These are phyloP conservation scores for Colletotrichum acutatum DNA, from an alignment of 2,329 filamentous ascomycete genomes.

Conservation along the genomic window DNA sequence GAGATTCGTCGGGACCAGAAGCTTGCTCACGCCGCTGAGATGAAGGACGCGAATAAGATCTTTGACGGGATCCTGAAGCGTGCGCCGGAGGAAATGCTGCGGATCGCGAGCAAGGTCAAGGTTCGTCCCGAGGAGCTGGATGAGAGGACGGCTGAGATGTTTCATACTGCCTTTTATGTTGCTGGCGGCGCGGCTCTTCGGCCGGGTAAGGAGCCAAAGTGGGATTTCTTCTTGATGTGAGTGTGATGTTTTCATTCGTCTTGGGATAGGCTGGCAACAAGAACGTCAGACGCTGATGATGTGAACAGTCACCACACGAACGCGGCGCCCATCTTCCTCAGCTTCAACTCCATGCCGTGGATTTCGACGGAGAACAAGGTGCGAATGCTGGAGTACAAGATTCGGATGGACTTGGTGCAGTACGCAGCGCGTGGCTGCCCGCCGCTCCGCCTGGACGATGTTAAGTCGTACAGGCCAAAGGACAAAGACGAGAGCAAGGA, in stretches of 20 bases:
- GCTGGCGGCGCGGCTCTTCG: constrained; percentile 68
- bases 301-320: constrained; percentile 78
- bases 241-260: constrained; percentile 33
- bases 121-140: constrained; percentile 68
- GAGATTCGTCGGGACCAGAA: constrained; percentile 67
- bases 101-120: constrained; percentile 67
- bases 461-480: constrained; percentile 69
- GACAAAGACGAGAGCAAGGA: constrained; percentile 46
- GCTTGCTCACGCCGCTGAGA: constrained; percentile 62
- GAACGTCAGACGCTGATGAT: not conserved
- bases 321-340: constrained; percentile 76
- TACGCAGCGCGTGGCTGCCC: constrained; percentile 78
- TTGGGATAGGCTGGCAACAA: not conserved
- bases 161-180: constrained; percentile 67
- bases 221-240: constrained; percentile 82
- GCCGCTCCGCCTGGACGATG: constrained; percentile 66
- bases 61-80: constrained; percentile 74
- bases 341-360: constrained; percentile 71
- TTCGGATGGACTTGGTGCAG: constrained; percentile 76
- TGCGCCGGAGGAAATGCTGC: constrained; percentile 72
- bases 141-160: constrained; percentile 70
- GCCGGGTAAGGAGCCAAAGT: constrained; percentile 73
- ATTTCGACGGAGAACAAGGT: constrained; percentile 69
- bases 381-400: constrained; percentile 85
- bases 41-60: constrained; percentile 70